Evolutionary conservation across 441 rosid species (phyloP), one percentile per base, ranked within the genome.

Genomic region (Macaranga tanarius): DNA sequence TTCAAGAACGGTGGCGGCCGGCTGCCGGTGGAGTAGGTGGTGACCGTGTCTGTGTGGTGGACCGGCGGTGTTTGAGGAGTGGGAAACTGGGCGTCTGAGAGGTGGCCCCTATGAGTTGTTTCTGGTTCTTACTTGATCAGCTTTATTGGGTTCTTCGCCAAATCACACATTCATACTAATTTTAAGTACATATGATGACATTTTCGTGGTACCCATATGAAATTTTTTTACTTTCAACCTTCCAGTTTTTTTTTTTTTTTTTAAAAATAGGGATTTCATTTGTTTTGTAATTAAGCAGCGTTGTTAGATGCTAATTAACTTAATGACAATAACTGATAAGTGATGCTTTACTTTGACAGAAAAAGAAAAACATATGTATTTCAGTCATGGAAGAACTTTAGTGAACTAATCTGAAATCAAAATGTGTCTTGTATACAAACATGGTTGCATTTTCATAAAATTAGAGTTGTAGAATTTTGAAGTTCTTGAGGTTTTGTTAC

Each of bases 101-200:
- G 40, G 72, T 56, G 63, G 63, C 54, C 44, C 69, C 54, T 19
- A 15, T 34, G 28, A 23, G 16, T 22, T 72, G 20, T 0, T 52
- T 64, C 62, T 40, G 42, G 26, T 52, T 72, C 22, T 62, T 62
- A 72, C 16, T 57, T 47, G 2, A 15, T 23, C 69, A 64, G 75
- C 75, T 72, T 72, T 72, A 72, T 63, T 63, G 75, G 75, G 22
- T 57, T 48, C 71, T 65, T 54, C 75, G 52, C 71, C 59, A 13
- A 73, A 34, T 44, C 26, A 52, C 51, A 50, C 16, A 48, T 48
- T 11, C 54, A 48, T 48, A 16, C 54, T 48, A 48, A 48, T 16
- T 7, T n/a, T 48, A 48, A 12, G 54, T 52, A 52, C 57, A 19
- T 5, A 52, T 52, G 12, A 17, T 52, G 20, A 52, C 15, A 9